These are phyloP conservation scores for Bisporella sp. DNA, from an alignment of 2,329 filamentous ascomycete genomes.

Conservation along the genomic window DNA sequence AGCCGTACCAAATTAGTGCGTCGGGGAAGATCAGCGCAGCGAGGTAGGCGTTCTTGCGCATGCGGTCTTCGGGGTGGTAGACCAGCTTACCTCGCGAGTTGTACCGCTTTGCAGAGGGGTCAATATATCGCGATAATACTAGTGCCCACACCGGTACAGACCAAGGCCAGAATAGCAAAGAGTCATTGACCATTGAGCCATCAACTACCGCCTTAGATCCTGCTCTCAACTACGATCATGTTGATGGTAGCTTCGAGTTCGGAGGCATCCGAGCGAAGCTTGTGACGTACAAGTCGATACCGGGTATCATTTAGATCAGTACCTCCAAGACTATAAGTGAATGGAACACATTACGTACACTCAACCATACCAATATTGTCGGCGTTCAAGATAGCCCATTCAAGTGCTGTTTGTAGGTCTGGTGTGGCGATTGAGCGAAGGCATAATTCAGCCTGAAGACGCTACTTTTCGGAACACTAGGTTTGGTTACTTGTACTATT, in stretches of 20 bases:
- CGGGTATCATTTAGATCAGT: conserved; percentile 7
- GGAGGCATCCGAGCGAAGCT: conserved; percentile 10
- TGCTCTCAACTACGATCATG: conserved; percentile 3
- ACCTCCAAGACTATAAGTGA: conserved; percentile 8
- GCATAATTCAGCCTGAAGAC: too few relatives aligned
- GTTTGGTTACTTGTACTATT: too few relatives aligned
- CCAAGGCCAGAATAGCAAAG: not conserved
- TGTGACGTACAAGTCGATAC: conserved; percentile 10
- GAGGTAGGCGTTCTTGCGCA: conserved; percentile 76
- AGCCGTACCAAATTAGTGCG: conserved; percentile 70
- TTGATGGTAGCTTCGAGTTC: conserved; percentile 12
- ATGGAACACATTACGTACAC: conserved; percentile 8
- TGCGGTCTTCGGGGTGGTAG: conserved; percentile 71
- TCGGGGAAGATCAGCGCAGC: conserved; percentile 64
- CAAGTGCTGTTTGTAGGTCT: too few relatives aligned
- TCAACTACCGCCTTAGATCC: not conserved
- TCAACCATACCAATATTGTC: conserved; percentile 11
- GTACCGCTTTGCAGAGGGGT: conserved; percentile 50
- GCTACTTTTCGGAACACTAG: too few relatives aligned
- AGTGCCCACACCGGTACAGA: not conserved
- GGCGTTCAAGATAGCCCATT: conserved; percentile 8
- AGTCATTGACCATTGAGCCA: not conserved
- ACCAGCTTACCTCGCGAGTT: conserved; percentile 60
- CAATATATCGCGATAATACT: too few relatives aligned
- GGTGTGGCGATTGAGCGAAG: too few relatives aligned